These are phyloP conservation scores for Bretziella fagacearum DNA, from an alignment of 2,329 filamentous ascomycete species.

Conservation along the genomic window DNA sequence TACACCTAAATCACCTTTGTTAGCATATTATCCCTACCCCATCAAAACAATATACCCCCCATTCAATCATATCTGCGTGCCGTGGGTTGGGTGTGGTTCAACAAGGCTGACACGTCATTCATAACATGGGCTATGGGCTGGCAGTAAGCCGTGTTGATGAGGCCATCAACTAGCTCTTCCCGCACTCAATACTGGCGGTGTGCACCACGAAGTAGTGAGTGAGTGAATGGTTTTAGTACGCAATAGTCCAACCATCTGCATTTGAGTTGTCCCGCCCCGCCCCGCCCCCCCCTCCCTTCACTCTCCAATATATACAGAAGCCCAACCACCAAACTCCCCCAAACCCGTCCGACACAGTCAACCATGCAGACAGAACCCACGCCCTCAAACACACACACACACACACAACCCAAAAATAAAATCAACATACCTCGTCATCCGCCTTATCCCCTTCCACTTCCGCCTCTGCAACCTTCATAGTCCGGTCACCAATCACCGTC, in stretches of 20 bases:
- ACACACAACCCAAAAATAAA: background rate
- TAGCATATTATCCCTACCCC: background rate
- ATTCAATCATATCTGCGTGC: too few relatives aligned
- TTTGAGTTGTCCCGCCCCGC: too few relatives aligned
- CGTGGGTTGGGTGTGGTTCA: too few relatives aligned
- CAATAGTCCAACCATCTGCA: background rate
- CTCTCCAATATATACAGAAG: background rate
- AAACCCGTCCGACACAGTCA: background rate
- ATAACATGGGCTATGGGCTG: background rate
- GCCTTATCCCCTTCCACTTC: slow-evolving; percentile 20
- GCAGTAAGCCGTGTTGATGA: background rate
- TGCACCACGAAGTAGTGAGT: too few relatives aligned
- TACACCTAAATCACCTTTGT: background rate
- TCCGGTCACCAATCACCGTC: slow-evolving; percentile 22
- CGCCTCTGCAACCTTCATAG: slow-evolving; percentile 25
- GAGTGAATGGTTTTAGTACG: background rate
- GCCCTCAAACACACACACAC: too few relatives aligned
- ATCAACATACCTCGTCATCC: slow-evolving; percentile 18
- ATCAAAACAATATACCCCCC: background rate
- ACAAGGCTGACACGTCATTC: background rate
- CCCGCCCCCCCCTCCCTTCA: too few relatives aligned
- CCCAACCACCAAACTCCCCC: background rate
- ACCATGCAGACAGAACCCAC: too few relatives aligned
- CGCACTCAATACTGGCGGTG: background rate
- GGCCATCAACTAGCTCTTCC: background rate